A percentile compares a stretch with the other conserved stretches of the same genome.
Conservation (phyloP, 1,139 yeast species). For the Debaryomyces sp. region DNA sequence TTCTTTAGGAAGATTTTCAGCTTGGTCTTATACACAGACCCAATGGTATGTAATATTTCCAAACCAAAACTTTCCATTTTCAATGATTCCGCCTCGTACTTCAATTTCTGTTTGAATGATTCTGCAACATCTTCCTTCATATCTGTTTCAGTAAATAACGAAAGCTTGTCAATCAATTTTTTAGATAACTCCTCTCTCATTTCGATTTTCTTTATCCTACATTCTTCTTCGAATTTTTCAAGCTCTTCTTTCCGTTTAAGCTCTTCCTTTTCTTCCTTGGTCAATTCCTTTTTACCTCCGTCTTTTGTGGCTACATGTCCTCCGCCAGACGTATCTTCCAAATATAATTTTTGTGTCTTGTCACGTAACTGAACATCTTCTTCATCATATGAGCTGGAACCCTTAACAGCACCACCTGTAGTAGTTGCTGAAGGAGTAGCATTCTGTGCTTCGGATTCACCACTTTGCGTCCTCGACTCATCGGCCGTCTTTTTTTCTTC, state of each 20-base stretch:
- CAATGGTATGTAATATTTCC: slow-evolving; percentile 86
- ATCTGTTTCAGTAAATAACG: slow-evolving; percentile 83
- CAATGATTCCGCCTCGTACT: slow-evolving; percentile 81
- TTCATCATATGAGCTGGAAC: neutral
- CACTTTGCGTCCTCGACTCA: neutral
- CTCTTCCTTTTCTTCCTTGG: slow-evolving; percentile 50
- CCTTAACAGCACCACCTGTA: neutral
- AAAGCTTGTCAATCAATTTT: slow-evolving; percentile 65
- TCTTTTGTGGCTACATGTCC: slow-evolving; percentile 20
- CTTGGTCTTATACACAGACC: slow-evolving; percentile 73
- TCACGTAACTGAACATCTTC: neutral
- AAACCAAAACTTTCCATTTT: slow-evolving; percentile 95
- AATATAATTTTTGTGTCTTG: slow-evolving; percentile 9
- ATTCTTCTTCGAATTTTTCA: slow-evolving; percentile 80
- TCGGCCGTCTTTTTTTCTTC: slow-evolving; percentile 8
- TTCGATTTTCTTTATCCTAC: slow-evolving; percentile 68
- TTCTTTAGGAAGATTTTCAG: slow-evolving; percentile 58
- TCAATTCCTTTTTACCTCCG: slow-evolving; percentile 18
- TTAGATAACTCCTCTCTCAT: slow-evolving; percentile 67
- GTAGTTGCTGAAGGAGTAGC: slow-evolving; percentile 1
- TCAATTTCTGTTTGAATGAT: slow-evolving; percentile 71
- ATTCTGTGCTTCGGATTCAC: neutral
- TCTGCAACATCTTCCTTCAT: slow-evolving; percentile 67
- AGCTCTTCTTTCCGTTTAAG: slow-evolving; percentile 60
- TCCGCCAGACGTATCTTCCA: slow-evolving; percentile 16